A percentile compares a stretch with the other conserved stretches of the same genome.
phyloP scores from a whole-genome alignment of 768 basidiomycete genomes.

The Boletus reticulatus region DNA sequence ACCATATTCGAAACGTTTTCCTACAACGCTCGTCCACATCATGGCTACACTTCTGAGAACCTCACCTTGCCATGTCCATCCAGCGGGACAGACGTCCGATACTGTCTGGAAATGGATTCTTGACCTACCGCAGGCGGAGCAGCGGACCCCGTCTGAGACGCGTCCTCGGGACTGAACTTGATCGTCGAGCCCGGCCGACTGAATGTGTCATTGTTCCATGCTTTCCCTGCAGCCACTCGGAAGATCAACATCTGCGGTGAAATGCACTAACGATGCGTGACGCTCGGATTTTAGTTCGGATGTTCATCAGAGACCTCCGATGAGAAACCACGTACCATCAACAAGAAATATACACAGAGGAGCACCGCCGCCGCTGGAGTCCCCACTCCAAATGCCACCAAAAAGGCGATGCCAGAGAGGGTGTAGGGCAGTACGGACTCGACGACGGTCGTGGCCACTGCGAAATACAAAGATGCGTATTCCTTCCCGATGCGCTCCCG shows the following conservation, averaged over 20 bases:
- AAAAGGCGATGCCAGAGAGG: slow-evolving; percentile 3
- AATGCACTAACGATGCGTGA: slow-evolving; percentile 12
- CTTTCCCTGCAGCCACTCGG: slow-evolving; percentile 16
- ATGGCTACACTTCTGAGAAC: neutral
- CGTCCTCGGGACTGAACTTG: neutral
- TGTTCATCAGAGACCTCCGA: neutral
- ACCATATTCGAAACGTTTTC: too few species aligned
- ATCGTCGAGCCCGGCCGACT: neutral
- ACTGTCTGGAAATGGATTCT: neutral
- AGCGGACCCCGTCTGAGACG: neutral
- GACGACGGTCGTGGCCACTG: slow-evolving; percentile 12
- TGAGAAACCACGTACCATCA: slow-evolving; percentile 13
- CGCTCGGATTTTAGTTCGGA: neutral
- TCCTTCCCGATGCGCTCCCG: slow-evolving; percentile 1
- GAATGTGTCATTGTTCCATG: slow-evolving; percentile 10
- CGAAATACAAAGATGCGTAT: slow-evolving; percentile 11
- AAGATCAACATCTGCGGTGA: slow-evolving; percentile 23
- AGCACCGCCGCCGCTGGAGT: slow-evolving; percentile 13
- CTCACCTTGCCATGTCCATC: neutral
- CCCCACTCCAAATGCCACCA: slow-evolving; percentile 6
- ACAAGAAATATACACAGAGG: slow-evolving; percentile 9
- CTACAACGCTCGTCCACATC: too few species aligned
- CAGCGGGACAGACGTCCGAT: neutral
- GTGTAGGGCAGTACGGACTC: slow-evolving; percentile 11
- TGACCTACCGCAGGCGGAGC: too few species aligned